Base-by-base conservation (phyloP, 768 basidiomycete species). In the Macrolepiota dolichaula region DNA sequence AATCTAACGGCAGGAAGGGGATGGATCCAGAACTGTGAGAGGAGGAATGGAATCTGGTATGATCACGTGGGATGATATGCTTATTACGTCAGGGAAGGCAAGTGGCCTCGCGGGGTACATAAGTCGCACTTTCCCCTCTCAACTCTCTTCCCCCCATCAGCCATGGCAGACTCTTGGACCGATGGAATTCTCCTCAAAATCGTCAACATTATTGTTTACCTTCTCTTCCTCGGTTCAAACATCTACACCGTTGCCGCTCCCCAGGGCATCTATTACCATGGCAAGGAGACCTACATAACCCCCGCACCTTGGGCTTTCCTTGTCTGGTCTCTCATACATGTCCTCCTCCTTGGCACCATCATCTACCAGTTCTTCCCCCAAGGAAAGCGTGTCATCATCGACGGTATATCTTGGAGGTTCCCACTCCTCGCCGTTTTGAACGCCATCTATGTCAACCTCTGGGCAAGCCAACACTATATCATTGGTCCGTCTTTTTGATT, bases 261-360 rank as follows among this genome's bases (percentile, higher is more conserved):
- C 0, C 81, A 83, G 44, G 86, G 83, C 64, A 80, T 86, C 54
- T 92, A 93, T 75, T 85, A 80, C 70, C 73, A 78, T 64, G 86
- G 85, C 49, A 93, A 93, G 72, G 87, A 91, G 66, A 97, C 96
- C 0, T 98, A 95, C 74, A 78, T 98, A 61, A 97, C 95, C 1
- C 96, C 96, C n/a, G 92, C 93, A 25, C 86, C 88, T 27, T 97
- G 91, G 86, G 89, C 92, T 1, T 96, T 94, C 79, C 83, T 89
- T 77, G 89, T 95, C 70, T 96, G 94, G 93, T 86, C 91, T 42
- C 75, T 94, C 62, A 94, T 96, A 68, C 95, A 99, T 75, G 67
- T 96, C 37, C 85, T 98, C 51, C 85, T 98, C 46, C 85, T 98
- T 50, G 95, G 96, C 22, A 93, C 89, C 35, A 79, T 98, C 68